phyloP scores from a whole-genome alignment of 768 basidiomycete genomes.

The Punctularia strigosozonata region DNA sequence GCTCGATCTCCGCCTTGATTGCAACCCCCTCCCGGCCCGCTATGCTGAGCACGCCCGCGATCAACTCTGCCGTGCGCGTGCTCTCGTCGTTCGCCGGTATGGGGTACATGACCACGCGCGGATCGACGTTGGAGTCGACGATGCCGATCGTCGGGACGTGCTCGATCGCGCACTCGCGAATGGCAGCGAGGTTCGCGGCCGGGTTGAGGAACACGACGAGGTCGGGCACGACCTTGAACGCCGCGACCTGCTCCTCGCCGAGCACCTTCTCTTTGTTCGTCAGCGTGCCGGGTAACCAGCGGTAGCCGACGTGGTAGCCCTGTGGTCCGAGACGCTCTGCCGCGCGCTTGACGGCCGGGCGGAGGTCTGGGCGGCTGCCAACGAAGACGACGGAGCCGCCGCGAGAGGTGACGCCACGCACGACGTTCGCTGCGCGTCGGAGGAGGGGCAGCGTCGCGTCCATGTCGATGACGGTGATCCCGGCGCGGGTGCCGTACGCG shows the following conservation, averaged over 20 bases:
- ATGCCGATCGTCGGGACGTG: conserved; percentile 92
- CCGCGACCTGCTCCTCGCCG: conserved; percentile 39
- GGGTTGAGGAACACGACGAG: conserved; percentile 90
- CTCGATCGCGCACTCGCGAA: conserved; percentile 82
- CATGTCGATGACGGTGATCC: conserved; percentile 87
- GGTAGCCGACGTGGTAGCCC: conserved; percentile 75
- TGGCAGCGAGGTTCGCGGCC: conserved; percentile 68
- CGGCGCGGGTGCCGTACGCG: conserved; percentile 84
- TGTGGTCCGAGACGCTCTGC: conserved; percentile 69
- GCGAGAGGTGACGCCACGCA: conserved; percentile 66
- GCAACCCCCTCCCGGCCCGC: conserved; percentile 71
- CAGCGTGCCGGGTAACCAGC: conserved; percentile 93
- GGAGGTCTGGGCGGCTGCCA: conserved; percentile 74
- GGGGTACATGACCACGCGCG: conserved; percentile 92
- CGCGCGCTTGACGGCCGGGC: conserved; percentile 63
- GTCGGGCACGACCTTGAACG: conserved; percentile 63
- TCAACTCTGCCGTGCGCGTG: conserved; percentile 78
- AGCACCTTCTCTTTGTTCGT: conserved; percentile 78
- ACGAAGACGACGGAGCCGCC: conserved; percentile 87
- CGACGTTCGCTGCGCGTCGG: conserved; percentile 80
- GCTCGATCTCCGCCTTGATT: conserved; percentile 21
- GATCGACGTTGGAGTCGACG: conserved; percentile 92
- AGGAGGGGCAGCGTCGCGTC: conserved; percentile 89
- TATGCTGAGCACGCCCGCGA: conserved; percentile 82
- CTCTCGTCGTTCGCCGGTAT: conserved; percentile 99